Base-by-base conservation (phyloP, 345 rosid species). In the Nasturtium officinale region DNA sequence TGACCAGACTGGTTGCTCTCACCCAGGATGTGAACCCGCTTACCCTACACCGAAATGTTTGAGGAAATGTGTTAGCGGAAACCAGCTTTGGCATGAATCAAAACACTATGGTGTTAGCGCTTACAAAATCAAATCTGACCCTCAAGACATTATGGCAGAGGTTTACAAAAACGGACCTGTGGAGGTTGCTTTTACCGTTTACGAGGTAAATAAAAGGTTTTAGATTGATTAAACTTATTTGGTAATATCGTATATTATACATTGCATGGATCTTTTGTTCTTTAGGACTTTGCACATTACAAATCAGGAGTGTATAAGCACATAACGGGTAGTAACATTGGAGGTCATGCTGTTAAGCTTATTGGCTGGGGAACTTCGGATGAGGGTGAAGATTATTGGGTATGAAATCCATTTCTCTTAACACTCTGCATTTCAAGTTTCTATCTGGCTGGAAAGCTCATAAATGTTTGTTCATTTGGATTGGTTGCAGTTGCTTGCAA, bases 341-440 rank as follows among this genome's bases (percentile, higher is more conserved):
- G 96, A 66, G 97, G 99, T 35, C 96, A 91, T 76, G 97, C 96
- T 45, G 99, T 91, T 77, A 94, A 91, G 79, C 88, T 94, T 54
- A 89, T 94, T 32, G 99, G 99, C 1, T 94, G 99, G 99, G 99
- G 99, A 65, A 89, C 99, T 55, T 78, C 96, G 35, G 90, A 85
- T 10, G 96, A 85, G 3, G 97, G 96, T 21, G 88, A 94, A 79
- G 97, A 91, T 67, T 94, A 91, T 37, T 95, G 97, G 97, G 99
- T 95, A 88, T 72, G 67, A 70, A 75, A 20, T 60, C 50, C 23
- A 23, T 37, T 57, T 28, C n/a, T 37, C 15, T 59, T 9, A 57
- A 26, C 48, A 64, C 61, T 32, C n/a, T 45, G 26, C 7, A 18
- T 16, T 53, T 29, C 10, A 0, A 62, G 5, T 28, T 64, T 57